Conservation (phyloP, 1,284 basidiomycete genomes). For the Ganoderma multipileum region DNA sequence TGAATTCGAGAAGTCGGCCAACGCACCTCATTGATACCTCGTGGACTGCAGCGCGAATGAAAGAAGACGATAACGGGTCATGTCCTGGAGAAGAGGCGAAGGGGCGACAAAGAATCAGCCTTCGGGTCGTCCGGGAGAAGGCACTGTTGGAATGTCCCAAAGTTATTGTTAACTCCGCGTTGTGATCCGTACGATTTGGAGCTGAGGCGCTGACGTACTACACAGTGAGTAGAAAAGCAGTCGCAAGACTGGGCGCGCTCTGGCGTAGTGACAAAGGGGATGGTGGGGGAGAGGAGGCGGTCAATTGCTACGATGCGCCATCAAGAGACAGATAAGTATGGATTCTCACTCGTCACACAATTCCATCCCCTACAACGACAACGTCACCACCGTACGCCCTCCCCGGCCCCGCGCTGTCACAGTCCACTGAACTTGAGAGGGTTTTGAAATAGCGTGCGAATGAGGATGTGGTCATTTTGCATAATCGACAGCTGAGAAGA, state of each 20-base stretch:
- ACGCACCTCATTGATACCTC: conserved; percentile 16
- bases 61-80: background rate
- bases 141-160: background rate
- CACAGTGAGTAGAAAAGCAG: background rate
- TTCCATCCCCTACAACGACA: background rate
- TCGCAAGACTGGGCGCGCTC: background rate
- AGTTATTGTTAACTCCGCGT: background rate
- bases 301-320: background rate
- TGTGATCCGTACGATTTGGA: background rate
- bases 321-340: background rate
- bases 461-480: background rate
- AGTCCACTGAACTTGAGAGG: background rate
- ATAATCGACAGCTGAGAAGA: background rate
- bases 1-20: background rate
- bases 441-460: background rate
- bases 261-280: background rate
- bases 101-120: background rate
- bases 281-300: background rate
- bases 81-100: background rate
- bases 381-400: background rate
- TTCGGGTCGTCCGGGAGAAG: background rate
- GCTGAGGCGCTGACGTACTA: background rate
- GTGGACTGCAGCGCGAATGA: conserved; percentile 2
- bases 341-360: background rate
- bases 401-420: background rate